Base-by-base conservation (phyloP, 106 monocot species). In the Hemerocallis citrina region DNA sequence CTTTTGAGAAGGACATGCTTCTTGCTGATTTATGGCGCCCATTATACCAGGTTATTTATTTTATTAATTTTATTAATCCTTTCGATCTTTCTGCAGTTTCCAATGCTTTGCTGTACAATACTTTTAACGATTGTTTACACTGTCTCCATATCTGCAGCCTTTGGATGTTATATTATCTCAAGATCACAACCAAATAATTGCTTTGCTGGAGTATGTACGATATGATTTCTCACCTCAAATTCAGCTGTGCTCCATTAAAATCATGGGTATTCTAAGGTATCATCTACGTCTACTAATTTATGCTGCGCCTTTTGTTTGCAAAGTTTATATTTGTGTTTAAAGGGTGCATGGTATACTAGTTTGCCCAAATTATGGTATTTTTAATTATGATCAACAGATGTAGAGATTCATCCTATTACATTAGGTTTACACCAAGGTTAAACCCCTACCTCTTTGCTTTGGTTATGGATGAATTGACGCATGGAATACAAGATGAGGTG, bases 31-130 rank as follows among this genome's bases (percentile, higher is more conserved):
- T 62, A 52, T 96, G 86, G 84, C 77, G 96, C 24, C 96, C 96
- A 36, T 59, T 96, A 35, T 96, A 87, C 65, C 90, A 96, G 91
- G 96, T 96, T 56, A n/a, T n/a, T n/a, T n/a, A n/a, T n/a, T n/a
- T n/a, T n/a, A n/a, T n/a, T n/a, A n/a, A n/a, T n/a, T n/a, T n/a
- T n/a, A n/a, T n/a, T n/a, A n/a, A n/a, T 33, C n/a, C 4, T 59
- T 36, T 14, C 68, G 8, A 14, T 64, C 0, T 65, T 2, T 44
- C 10, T 43, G 11, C 28, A 34, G 31, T 50, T 55, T 44, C 20
- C n/a, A 39, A 25, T 59, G 9, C 43, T 17, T 56, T 47, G 52
- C 22, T 62, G 60, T 33, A 45, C 36, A 29, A 65, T 16, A 27
- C 4, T 68, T 37, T 59, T n/a, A 51, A 11, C 40, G 10, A 52